Evolutionary conservation across 164 flowering plant genomes (phyloP), one percentile per base, ranked within the genome.

Genomic region (Saururus chinensis): DNA sequence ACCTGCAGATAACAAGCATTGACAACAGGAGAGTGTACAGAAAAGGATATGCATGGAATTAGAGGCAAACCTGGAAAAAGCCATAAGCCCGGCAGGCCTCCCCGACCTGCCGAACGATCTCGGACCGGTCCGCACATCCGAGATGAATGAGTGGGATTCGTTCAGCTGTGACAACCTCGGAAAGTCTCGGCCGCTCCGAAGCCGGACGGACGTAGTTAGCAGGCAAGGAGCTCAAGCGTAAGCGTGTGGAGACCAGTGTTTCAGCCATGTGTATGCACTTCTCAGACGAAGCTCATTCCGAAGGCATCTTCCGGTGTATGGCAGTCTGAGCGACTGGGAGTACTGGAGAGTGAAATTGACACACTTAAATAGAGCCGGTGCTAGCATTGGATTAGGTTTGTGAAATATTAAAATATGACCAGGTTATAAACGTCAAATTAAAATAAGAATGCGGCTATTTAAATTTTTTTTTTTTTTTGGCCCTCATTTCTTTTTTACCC

Each of bases 181-280:
- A 75, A 19, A 87, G 80, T 7, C 68, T 73, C 11, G 96, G 96
- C 12, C 96, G 64, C 17, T 89, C 88, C 1, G 88, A 78, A 59
- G 71, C 84, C 4, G 89, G 84, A n/a, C 96, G 59, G 59, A 84
- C 52, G 58, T 84, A 89, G 48, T 74, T 24, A 10, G 61, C 60
- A 4, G 70, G 70, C 23, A 66, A 54, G 45, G 23, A 21, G 11
- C 40, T 23, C 60, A n/a, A 60, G 19, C 17, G 54, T 26, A 25
- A 30, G 14, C 70, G 56, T n/a, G 53, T 66, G 54, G 68, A 66
- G 13, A 66, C 52, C 17, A 66, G 59, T 1, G 58, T 55, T 55
- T 55, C 16, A 3, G 58, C 58, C 58, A 55, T 55, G 11, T 17
- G 4, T 17, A 12, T 45, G 17, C 17, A 42, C 12, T 42, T 45